Evolutionary conservation across 192 early-diverging fungal species (phyloP).

Genomic region (Coemansia biformis): DNA sequence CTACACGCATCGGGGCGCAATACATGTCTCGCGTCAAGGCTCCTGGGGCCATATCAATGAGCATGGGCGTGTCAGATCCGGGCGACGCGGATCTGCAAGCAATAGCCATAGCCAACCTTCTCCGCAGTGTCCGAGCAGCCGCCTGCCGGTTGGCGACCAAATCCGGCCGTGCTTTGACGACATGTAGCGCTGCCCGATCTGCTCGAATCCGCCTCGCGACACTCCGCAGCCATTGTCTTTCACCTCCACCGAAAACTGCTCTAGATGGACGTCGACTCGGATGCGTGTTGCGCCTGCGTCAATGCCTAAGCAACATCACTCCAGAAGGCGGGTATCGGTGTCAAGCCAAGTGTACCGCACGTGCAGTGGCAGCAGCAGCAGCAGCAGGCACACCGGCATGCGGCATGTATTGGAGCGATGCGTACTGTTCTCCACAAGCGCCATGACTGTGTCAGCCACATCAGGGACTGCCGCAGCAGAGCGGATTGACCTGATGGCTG

Average conservation of each 20-base stretch:
- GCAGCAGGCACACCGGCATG: no score
- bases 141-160: neutral
- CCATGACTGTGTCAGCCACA: slow-evolving; percentile 20
- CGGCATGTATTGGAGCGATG: no score
- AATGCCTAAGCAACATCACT: slow-evolving; percentile 26
- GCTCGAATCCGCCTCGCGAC: slow-evolving; percentile 1
- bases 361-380: neutral
- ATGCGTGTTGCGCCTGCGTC: slow-evolving; percentile 33
- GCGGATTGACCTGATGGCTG: slow-evolving; percentile 12
- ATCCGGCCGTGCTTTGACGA: slow-evolving; percentile 20
- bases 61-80: no score
- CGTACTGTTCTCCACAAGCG: slow-evolving; percentile 39
- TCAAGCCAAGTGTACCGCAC: no score
- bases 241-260: slow-evolving; percentile 10
- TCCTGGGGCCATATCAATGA: no score
- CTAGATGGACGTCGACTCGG: slow-evolving; percentile 15
- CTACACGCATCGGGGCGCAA: slow-evolving; percentile 7
- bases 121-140: slow-evolving; percentile 17
- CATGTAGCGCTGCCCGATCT: slow-evolving; percentile 20
- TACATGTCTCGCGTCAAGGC: no score
- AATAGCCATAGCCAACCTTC: no score
- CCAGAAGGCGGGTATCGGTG: no score
- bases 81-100: no score
- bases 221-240: slow-evolving; percentile 42
- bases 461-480: slow-evolving; percentile 23